phyloP scores from a whole-genome alignment of 192 early-diverging fungal species.

The Linnemannia zychae region DNA sequence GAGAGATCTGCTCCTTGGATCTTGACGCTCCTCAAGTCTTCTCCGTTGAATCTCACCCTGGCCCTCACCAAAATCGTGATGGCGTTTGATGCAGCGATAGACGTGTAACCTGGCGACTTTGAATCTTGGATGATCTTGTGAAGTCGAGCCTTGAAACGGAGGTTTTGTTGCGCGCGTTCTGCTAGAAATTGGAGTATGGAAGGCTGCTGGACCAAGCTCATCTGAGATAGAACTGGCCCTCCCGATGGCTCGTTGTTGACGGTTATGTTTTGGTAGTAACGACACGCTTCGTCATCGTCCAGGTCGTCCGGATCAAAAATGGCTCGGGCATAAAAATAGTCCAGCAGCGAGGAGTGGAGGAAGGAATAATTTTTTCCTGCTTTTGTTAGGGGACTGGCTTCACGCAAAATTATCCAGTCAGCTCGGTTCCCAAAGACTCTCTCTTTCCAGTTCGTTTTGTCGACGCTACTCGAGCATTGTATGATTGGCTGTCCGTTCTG shows the following conservation, averaged over 20 bases:
- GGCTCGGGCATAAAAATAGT: slow-evolving; percentile 5
- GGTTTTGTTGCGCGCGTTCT: not conserved
- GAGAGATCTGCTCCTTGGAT: slow-evolving; percentile 18
- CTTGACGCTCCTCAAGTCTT: slow-evolving; percentile 1
- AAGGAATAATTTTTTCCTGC: not conserved
- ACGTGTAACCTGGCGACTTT: not conserved
- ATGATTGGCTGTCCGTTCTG: not conserved
- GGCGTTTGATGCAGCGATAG: slow-evolving; percentile 1
- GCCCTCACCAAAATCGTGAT: slow-evolving; percentile 15
- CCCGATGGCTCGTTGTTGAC: too few species aligned
- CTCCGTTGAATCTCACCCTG: slow-evolving; percentile 6
- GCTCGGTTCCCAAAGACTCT: not conserved
- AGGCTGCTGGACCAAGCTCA: not conserved
- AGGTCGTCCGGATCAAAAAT: not conserved
- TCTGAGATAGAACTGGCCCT: not conserved
- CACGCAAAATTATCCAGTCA: not conserved
- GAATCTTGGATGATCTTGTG: not conserved
- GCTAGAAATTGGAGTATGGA: not conserved
- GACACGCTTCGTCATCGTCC: not conserved
- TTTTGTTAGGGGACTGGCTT: not conserved
- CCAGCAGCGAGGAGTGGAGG: slow-evolving; percentile 4
- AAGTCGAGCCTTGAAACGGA: not conserved
- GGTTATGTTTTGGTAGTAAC: too few species aligned
- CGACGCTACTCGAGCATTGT: not conserved
- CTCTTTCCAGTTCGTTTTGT: not conserved